Conservation (phyloP, 257 asterid species). For the Fraxinus excelsior region DNA sequence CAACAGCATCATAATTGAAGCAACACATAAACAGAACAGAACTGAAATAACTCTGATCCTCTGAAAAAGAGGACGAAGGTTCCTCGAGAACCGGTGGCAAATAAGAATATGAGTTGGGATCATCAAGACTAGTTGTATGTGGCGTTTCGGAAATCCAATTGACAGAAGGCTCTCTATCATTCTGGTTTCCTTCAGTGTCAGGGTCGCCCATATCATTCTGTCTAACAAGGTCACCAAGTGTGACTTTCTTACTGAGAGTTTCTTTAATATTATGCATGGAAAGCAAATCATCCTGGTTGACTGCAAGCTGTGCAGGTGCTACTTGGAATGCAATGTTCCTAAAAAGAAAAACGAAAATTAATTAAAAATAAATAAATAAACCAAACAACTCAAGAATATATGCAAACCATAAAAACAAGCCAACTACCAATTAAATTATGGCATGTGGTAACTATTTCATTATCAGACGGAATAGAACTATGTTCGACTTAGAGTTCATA, state of each 20-base stretch:
- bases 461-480: neutral
- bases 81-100: slow-evolving; percentile 97
- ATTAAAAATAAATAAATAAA: slow-evolving; percentile 13
- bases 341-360: slow-evolving; percentile 29
- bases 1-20: slow-evolving; percentile 26
- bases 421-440: neutral
- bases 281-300: slow-evolving; percentile 46
- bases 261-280: slow-evolving; percentile 51
- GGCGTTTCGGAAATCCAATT: slow-evolving; percentile 59
- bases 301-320: slow-evolving; percentile 45
- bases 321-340: slow-evolving; percentile 55
- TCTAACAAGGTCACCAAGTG: slow-evolving; percentile 79
- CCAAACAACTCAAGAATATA: slow-evolving; percentile 9
- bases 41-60: slow-evolving; percentile 56
- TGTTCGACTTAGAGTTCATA: neutral
- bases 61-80: slow-evolving; percentile 90
- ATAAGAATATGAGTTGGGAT: slow-evolving; percentile 81
- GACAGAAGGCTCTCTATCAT: slow-evolving; percentile 57
- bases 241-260: slow-evolving; percentile 67
- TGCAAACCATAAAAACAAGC: neutral
- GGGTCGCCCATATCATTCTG: slow-evolving; percentile 63
- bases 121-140: slow-evolving; percentile 55
- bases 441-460: slow-evolving; percentile 7
- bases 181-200: slow-evolving; percentile 56
- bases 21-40: slow-evolving; percentile 25